Base-by-base conservation (phyloP, 1,284 basidiomycete species). In the Melampsora larici-populina region DNA sequence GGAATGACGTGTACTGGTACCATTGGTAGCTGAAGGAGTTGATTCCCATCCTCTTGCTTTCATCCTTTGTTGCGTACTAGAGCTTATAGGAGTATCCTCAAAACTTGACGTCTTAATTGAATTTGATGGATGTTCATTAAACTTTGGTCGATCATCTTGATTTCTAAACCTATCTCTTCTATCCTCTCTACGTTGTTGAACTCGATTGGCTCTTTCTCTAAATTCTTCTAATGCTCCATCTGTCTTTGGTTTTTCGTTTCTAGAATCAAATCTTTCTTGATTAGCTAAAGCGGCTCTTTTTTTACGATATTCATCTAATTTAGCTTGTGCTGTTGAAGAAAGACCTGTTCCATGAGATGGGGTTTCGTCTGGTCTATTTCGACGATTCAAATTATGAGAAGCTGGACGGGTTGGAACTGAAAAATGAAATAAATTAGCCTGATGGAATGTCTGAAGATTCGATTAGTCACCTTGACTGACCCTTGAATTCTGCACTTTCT, bases 301-400 rank as follows among this genome's bases (percentile, higher is more conserved):
- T 48, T 79, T 87, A 73, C 91, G 87, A 81, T 91, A 85, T 79
- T 94, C 93, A 74, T 94, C 93, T 40, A 97, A 84, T 79, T 88
- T 85, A 80, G 87, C 87, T 33, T 89, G 86, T 11, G 90, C 93
- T 0, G 86, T 85, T 33, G 93, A 90, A 0, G 91, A 91, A 40
- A 97, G 85, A 15, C 94, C 95, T 66, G 92, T 91, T 0, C 92
- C 90, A 83, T 95, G 92, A n/a, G 94, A 95, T 0, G 94, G 94
- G 0, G 94, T 97, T 80, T 96, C 94, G 80, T 92, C 91, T 0
- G 90, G 91, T 80, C 91, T 86, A 79, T 92, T 89, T 15, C 94
- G 88, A 1, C 87, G 84, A 81, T 90, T 88, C 8, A 79, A 55
- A 43, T 51, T 40, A 24, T 80, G 80, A 70, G 78, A 77, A 24